Evolutionary conservation across 371 early-diverging fungal species (phyloP).

Genomic region (Rhizomucor pusillus): DNA sequence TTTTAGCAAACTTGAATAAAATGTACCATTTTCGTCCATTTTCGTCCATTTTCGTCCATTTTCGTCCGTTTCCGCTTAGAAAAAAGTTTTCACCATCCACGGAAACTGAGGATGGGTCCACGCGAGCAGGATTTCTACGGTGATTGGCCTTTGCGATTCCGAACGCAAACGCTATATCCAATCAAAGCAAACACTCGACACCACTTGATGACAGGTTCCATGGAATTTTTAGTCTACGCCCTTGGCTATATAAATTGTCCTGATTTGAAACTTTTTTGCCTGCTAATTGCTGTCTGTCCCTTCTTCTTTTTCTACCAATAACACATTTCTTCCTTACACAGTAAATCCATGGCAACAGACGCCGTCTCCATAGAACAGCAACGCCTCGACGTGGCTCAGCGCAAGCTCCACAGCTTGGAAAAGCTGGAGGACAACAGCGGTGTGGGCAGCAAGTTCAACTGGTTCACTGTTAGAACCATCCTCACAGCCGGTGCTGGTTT

Average conservation of each 20-base stretch:
- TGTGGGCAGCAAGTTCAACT: constrained; percentile 45
- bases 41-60: too few relatives aligned
- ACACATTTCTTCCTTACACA: not conserved
- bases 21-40: not conserved
- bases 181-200: constrained; percentile 10
- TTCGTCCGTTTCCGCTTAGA: not conserved
- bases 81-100: not conserved
- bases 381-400: constrained; percentile 28
- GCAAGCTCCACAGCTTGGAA: constrained; percentile 34
- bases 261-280: constrained; percentile 2
- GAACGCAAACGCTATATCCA: constrained; percentile 2
- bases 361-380: constrained; percentile 22
- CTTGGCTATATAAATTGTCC: constrained; percentile 2
- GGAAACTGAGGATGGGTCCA: not conserved
- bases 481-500: constrained; percentile 85
- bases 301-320: constrained; percentile 6
- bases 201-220: constrained; percentile 13
- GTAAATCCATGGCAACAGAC: not conserved
- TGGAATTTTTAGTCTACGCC: not conserved
- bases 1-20: not conserved
- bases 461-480: constrained; percentile 83
- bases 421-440: constrained; percentile 22
- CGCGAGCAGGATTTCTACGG: not conserved
- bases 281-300: not conserved
- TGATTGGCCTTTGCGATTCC: constrained; percentile 8